Percentiles rank a stretch among this genome's conserved stretches.
phyloP scores from a whole-genome alignment of 768 basidiomycete species.

The Tremella fuciformis region DNA sequence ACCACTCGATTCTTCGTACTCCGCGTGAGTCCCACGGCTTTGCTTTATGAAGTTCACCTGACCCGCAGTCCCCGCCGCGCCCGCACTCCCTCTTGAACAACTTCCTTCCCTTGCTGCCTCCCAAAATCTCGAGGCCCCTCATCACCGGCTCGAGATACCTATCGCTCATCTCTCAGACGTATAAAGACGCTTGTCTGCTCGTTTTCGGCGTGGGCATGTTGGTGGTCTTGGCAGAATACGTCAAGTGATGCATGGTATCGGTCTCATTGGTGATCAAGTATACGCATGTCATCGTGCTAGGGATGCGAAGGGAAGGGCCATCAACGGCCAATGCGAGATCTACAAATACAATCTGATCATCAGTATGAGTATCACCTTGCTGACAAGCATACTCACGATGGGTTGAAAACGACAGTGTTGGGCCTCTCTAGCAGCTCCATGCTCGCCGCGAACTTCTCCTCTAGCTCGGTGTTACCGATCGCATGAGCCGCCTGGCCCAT shows the following conservation, averaged over 20 bases:
- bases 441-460: conserved; percentile 88
- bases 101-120: conserved; percentile 52
- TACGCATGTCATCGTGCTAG: not conserved
- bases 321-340: not conserved
- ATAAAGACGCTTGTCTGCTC: conserved; percentile 49
- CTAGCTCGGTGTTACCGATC: conserved; percentile 88
- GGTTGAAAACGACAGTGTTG: conserved; percentile 67
- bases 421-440: conserved; percentile 90
- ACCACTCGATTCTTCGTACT: conserved; percentile 50
- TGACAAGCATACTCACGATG: conserved; percentile 42
- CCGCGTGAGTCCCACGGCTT: conserved; percentile 31
- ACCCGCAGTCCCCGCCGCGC: conserved; percentile 45
- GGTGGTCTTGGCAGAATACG: conserved; percentile 27
- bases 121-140: conserved; percentile 42
- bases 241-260: conserved; percentile 3
- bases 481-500: conserved; percentile 87
- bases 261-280: no score
- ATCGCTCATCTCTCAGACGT: conserved; percentile 41
- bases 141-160: conserved; percentile 48
- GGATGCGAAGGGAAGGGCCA: no score
- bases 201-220: conserved; percentile 43
- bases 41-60: not conserved
- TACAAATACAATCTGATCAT: conserved; percentile 29
- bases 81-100: conserved; percentile 47
- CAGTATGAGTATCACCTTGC: not conserved